Evolutionary conservation across 352 stramenopile species (phyloP), one percentile per base, ranked within the genome.

Genomic region (Phytopythium aichiense): DNA sequence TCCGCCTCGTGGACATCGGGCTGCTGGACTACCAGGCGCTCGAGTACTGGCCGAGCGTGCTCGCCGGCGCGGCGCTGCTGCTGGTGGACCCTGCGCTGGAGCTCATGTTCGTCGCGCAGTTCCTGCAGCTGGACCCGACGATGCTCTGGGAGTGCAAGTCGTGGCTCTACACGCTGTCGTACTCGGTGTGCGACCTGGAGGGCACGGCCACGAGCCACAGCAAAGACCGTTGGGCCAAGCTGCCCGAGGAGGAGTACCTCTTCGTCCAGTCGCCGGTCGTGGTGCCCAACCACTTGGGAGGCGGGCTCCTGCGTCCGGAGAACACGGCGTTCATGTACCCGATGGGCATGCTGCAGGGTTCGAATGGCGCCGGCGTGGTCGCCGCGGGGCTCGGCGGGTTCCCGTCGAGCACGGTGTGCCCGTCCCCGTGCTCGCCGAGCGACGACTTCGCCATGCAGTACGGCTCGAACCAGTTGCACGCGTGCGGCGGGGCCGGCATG

Each of bases 141-240:
- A 76, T 92, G 58, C 69, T 92, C 22, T 92, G 82, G 81, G 84
- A 92, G 38, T 92, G 84, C 72, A 89, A 89, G 71, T 84, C 74
- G 58, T 92, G 84, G 84, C 74, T 92, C 20, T 81, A 87, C 52
- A 62, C 68, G 13, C 76, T 84, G 58, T 79, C 79, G 13, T 87
- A 78, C 48, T 73, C 68, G 6, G 58, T 90, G 22, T 86, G 68
- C 31, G 83, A 92, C 37, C 57, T 76, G 45, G 74, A 78, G 57
- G 72, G 67, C 22, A 25, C 53, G 16, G 65, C 68, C 31, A 77
- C 67, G 22, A 68, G 62, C 15, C 79, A 87, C 37, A 70, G 87
- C 61, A 74, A 77, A 35, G 79, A 90, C 46, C 79, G 81, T 18
- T 91, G 81, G 81, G 60, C 55, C 40, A 92, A 92, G 63, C 69